Base-by-base conservation (phyloP, 805 yeast species). In the Monosporozyma yasuniensis region DNA sequence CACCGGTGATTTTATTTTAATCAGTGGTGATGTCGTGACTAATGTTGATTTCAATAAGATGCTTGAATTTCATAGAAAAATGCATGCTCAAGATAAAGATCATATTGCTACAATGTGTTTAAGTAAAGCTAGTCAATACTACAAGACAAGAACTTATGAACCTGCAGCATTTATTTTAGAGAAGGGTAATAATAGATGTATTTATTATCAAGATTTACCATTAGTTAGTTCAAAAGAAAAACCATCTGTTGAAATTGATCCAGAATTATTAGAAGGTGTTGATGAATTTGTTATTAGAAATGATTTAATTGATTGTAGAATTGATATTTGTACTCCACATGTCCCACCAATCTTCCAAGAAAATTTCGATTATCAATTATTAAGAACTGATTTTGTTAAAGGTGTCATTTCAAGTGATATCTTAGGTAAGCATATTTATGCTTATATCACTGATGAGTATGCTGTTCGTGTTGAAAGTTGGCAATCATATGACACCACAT, bases 281-380 rank as follows among this genome's bases (percentile, higher is more conserved):
- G 83, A 79, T 43, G 95, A 87, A 53, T 81, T 93, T 56, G 77
- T 78, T 9, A 74, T 93, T 51, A 79, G 96, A 63, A 93, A 93
- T 66, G 98, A 93, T 67, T 77, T 93, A 55, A 90, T 93, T 52
- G 99, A 93, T 71, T 93, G 99, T 66, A 93, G 86, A 64, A 89
- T 93, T 49, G 99, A 93, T 69, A 88, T 93, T 53, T 93, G 99
- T 68, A 77, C 97, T 6, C 88, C 95, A 2, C 88, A 83, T 56
- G 96, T 93, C 10, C 97, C 97, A 1, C 93, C 95, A 14, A 83
- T 91, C 53, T 93, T 91, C 71, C 95, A 88, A 60, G 99, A 93
- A 61, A 91, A 93, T 66, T 93, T 93, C 60, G 99, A 93, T 70
- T 93, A 90, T 66, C 96, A 91, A 66, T 72, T 79, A 47, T 72